Evolutionary conservation across 805 yeast genomes (phyloP).

Genomic region (Candida ipomoeae): DNA sequence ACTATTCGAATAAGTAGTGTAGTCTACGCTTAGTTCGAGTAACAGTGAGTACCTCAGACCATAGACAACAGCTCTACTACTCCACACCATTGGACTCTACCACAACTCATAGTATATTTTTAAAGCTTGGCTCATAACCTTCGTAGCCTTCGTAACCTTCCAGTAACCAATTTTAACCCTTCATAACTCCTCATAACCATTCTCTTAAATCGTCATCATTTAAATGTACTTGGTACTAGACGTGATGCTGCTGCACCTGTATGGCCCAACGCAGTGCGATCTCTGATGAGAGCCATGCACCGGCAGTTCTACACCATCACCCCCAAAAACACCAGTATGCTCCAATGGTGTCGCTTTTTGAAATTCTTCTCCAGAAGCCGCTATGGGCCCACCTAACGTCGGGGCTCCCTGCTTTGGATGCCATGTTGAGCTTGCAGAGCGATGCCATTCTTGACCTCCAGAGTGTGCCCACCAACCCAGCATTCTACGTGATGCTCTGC

Average conservation of each 20-base stretch:
- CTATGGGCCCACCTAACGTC: slow-evolving; percentile 26
- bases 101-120: too few species aligned
- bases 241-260: background rate
- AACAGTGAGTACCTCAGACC: too few species aligned
- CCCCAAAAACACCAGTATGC: background rate
- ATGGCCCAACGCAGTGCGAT: background rate
- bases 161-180: too few species aligned
- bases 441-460: slow-evolving; percentile 35
- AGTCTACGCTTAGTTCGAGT: too few species aligned
- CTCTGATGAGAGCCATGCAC: background rate
- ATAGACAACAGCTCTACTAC: too few species aligned
- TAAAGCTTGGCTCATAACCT: too few species aligned
- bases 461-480: slow-evolving; percentile 30
- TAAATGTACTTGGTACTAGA: background rate
- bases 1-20: too few species aligned
- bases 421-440: slow-evolving; percentile 17
- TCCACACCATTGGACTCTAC: too few species aligned
- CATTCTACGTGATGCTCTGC: slow-evolving; percentile 18
- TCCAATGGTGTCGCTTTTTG: slow-evolving; percentile 31
- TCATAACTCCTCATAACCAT: too few species aligned
- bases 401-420: slow-evolving; percentile 27
- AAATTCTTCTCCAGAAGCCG: slow-evolving; percentile 25
- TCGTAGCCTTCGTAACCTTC: too few species aligned
- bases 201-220: too few species aligned
- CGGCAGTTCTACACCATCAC: background rate